Conservation (phyloP, 345 rosid genomes). For the Hevea brasiliensis region DNA sequence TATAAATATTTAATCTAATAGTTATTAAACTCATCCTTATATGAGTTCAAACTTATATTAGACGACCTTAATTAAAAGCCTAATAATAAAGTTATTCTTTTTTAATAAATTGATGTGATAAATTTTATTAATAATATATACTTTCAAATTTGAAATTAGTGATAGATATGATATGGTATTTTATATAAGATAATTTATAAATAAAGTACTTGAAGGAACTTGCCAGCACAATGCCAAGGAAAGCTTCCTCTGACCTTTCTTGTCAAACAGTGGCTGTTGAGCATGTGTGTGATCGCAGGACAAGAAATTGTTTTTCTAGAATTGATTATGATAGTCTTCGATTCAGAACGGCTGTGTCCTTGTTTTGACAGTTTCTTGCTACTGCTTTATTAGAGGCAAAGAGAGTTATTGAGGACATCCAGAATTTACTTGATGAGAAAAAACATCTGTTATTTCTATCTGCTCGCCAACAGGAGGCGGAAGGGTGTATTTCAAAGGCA, state of each 20-base stretch:
- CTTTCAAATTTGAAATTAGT: no score
- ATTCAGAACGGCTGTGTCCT: not conserved
- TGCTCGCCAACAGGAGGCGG: constrained; percentile 70
- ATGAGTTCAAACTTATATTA: no score
- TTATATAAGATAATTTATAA: no score
- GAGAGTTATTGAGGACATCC: constrained; percentile 49
- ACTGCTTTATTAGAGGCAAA: constrained; percentile 51
- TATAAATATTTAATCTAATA: no score
- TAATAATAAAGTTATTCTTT: no score
- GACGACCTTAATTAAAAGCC: no score
- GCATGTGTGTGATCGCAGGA: constrained; percentile 43
- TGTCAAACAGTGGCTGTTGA: constrained; percentile 52
- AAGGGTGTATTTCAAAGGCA: constrained; percentile 47
- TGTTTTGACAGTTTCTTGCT: constrained; percentile 54
- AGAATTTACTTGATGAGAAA: constrained; percentile 60
- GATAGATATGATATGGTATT: no score
- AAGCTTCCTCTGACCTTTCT: constrained; percentile 53
- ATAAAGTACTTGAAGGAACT: constrained; percentile 59
- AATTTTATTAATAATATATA: no score
- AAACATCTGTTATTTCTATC: constrained; percentile 56
- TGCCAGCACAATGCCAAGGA: constrained; percentile 44
- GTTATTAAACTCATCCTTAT: no score
- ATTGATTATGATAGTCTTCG: not conserved
- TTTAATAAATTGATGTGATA: no score
- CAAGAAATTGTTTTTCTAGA: not conserved